A percentile compares a stretch with the other conserved stretches of the same genome.
Evolutionary conservation across 495 filamentous ascomycete genomes (phyloP).

Genomic region (Lentithecium fluviatile): DNA sequence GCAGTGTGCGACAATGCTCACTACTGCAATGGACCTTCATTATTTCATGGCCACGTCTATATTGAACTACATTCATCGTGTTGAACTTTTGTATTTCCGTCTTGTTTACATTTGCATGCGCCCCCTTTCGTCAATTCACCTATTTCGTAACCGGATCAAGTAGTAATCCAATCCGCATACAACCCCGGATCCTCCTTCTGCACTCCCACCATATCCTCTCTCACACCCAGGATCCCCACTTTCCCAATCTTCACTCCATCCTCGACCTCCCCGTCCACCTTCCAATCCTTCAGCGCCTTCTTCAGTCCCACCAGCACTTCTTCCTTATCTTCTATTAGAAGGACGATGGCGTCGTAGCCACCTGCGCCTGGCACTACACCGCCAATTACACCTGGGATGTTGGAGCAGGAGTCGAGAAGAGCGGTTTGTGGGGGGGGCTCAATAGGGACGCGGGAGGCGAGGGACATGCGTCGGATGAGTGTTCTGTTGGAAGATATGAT

Average conservation of each 20-base stretch:
- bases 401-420: slow-evolving; percentile 71
- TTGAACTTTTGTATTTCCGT: too few relatives aligned
- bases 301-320: slow-evolving; percentile 63
- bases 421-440: slow-evolving; percentile 84
- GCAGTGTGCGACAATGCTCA: background rate
- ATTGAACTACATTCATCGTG: too few relatives aligned
- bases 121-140: too few relatives aligned
- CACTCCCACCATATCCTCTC: slow-evolving; percentile 84
- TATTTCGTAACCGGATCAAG: too few relatives aligned
- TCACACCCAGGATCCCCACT: slow-evolving; percentile 74
- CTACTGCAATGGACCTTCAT: too few relatives aligned
- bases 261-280: slow-evolving; percentile 48
- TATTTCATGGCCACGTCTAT: too few relatives aligned
- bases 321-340: slow-evolving; percentile 73
- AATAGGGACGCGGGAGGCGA: slow-evolving; percentile 74
- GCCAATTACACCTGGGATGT: slow-evolving; percentile 76
- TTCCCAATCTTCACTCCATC: slow-evolving; percentile 62
- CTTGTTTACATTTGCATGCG: background rate
- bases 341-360: slow-evolving; percentile 85
- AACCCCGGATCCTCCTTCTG: slow-evolving; percentile 60
- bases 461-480: slow-evolving; percentile 73
- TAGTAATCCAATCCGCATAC: slow-evolving; percentile 63
- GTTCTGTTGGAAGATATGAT: slow-evolving; percentile 55
- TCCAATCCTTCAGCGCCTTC: slow-evolving; percentile 64
- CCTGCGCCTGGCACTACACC: slow-evolving; percentile 94